Evolutionary conservation across 768 basidiomycete genomes (phyloP).

Genomic region (Saitozyma podzolica): DNA sequence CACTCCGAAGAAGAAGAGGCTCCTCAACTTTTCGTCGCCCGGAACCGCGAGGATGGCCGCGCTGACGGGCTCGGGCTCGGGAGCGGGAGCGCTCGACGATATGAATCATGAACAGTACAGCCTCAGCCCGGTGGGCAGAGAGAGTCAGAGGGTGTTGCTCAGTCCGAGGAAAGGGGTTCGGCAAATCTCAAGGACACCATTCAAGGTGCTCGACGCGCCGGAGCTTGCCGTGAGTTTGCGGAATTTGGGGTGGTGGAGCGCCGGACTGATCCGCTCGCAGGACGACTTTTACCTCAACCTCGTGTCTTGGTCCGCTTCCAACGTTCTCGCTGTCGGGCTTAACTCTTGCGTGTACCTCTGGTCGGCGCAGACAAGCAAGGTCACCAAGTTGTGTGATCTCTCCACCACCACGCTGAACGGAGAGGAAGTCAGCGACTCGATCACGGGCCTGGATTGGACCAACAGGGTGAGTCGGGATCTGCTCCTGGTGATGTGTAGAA

Average conservation of each 20-base stretch:
- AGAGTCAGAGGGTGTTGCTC: conserved; percentile 76
- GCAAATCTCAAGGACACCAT: conserved; percentile 88
- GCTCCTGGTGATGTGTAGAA: background rate
- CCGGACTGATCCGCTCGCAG: conserved; percentile 23
- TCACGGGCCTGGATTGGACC: conserved; percentile 92
- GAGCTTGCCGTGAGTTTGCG: conserved; percentile 68
- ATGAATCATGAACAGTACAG: conserved; percentile 87
- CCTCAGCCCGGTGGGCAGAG: conserved; percentile 81
- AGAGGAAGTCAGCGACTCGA: conserved; percentile 59
- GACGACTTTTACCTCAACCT: conserved; percentile 99
- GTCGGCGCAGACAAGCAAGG: conserved; percentile 90
- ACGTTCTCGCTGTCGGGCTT: conserved; percentile 90
- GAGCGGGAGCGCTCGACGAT: conserved; percentile 63
- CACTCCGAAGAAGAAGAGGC: conserved; percentile 49
- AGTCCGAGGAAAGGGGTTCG: conserved; percentile 78
- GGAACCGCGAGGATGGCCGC: conserved; percentile 59
- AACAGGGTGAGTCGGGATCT: conserved; percentile 59
- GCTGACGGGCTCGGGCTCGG: conserved; percentile 52
- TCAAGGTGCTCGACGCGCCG: conserved; percentile 93
- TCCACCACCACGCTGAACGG: conserved; percentile 11
- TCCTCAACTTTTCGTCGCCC: conserved; percentile 50
- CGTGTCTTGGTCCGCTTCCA: conserved; percentile 95
- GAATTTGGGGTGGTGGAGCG: background rate
- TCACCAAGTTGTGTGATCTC: conserved; percentile 87
- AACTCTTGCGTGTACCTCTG: conserved; percentile 92